A percentile compares a stretch with the other conserved stretches of the same genome.
These are phyloP conservation scores for Uronychia binucleata DNA, from an alignment of 73 alveolate genomes.

Conservation along the genomic window DNA sequence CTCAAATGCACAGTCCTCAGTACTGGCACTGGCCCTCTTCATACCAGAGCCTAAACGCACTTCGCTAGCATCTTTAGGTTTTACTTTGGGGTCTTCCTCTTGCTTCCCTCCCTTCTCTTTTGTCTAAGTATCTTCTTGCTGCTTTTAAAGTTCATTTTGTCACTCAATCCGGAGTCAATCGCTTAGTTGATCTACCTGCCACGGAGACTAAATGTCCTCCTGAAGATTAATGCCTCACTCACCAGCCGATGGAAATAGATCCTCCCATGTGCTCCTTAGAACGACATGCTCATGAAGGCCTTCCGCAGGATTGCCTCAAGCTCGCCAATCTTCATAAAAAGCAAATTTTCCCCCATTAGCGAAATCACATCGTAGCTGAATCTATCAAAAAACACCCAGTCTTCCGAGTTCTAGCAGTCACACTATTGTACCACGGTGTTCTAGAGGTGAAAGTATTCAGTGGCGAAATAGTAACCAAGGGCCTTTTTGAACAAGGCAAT, in stretches of 20 bases:
- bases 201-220: not conserved
- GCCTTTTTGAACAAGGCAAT: not conserved
- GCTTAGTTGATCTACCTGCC: not conserved
- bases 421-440: not conserved
- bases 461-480: not conserved
- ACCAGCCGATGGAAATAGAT: not conserved
- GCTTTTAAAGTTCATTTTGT: too few relatives aligned
- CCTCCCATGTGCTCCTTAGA: not conserved
- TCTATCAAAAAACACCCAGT: not conserved
- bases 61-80: too few relatives aligned
- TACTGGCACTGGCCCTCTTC: too few relatives aligned
- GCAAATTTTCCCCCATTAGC: not conserved
- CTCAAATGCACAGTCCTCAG: too few relatives aligned
- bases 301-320: not conserved
- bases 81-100: too few relatives aligned
- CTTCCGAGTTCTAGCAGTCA: not conserved
- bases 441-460: not conserved
- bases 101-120: too few relatives aligned
- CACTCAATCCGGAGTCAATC: too few relatives aligned
- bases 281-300: not conserved
- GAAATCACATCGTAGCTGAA: not conserved
- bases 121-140: too few relatives aligned
- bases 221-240: not conserved
- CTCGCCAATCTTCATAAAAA: not conserved
- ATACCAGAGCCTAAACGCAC: too few relatives aligned